Evolutionary conservation across 768 basidiomycete genomes (phyloP).

Genomic region (Tricholoma furcatifolium): DNA sequence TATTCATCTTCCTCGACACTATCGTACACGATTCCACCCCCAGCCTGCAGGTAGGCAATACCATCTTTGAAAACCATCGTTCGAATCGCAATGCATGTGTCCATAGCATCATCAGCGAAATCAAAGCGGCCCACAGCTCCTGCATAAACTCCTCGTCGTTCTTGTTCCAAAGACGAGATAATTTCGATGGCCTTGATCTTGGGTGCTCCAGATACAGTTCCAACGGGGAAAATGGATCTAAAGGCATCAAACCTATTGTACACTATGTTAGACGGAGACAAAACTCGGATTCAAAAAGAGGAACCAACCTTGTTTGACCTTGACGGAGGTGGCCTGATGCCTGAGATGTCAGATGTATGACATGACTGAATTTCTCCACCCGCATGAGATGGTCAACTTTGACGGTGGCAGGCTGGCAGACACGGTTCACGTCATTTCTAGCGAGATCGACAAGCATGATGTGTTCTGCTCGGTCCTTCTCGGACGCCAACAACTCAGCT

Average conservation of each 20-base stretch:
- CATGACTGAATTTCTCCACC: conserved; percentile 95
- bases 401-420: conserved; percentile 92
- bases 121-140: conserved; percentile 98
- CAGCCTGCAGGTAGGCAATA: conserved; percentile 88
- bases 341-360: conserved; percentile 96
- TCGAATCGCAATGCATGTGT: conserved; percentile 97
- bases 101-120: conserved; percentile 92
- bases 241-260: conserved; percentile 93
- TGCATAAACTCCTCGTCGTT: conserved; percentile 91
- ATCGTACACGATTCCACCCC: conserved; percentile 96
- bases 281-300: neutral
- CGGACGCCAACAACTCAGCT: conserved; percentile 71
- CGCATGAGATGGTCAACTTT: conserved; percentile 95
- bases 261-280: conserved; percentile 5
- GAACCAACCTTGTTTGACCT: conserved; percentile 74
- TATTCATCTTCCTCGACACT: conserved; percentile 98
- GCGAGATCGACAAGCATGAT: conserved; percentile 99
- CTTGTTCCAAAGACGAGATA: conserved; percentile 80
- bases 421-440: conserved; percentile 96
- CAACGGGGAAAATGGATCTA: conserved; percentile 98
- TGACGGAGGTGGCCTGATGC: conserved; percentile 84
- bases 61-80: conserved; percentile 98
- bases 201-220: conserved; percentile 97
- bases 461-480: conserved; percentile 97
- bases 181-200: conserved; percentile 99